Conservation (phyloP, 495 filamentous ascomycete species). For the Astrothelium macrocarpum region DNA sequence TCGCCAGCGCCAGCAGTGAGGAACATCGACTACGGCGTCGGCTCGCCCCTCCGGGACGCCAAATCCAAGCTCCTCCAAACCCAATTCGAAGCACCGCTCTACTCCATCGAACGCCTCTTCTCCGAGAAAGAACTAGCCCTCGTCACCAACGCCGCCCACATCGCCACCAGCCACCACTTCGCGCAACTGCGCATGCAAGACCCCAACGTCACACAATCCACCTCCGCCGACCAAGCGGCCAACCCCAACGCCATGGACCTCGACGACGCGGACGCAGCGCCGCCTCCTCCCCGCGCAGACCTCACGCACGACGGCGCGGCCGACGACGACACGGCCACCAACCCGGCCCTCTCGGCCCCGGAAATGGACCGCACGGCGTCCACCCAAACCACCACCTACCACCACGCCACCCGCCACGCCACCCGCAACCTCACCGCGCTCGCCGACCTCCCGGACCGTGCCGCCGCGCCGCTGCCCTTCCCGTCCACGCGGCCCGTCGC, state of each 20-base stretch:
- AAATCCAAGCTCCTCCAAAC: conserved; percentile 43
- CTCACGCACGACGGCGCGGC: conserved; percentile 15
- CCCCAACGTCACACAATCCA: background rate
- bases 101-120: conserved; percentile 82
- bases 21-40: conserved; percentile 36
- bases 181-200: conserved; percentile 24
- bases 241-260: conserved; percentile 6
- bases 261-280: conserved; percentile 10
- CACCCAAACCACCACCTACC: conserved; percentile 24
- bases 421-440: conserved; percentile 24
- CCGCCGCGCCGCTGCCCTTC: conserved; percentile 23
- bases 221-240: conserved; percentile 13
- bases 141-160: conserved; percentile 35
- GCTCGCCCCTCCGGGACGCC: conserved; percentile 46
- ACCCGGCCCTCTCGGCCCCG: conserved; percentile 19
- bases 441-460: conserved; percentile 21
- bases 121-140: conserved; percentile 84
- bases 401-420: conserved; percentile 28
- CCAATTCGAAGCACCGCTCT: conserved; percentile 42
- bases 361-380: conserved; percentile 30
- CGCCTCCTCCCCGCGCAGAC: conserved; percentile 5
- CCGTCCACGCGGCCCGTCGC: conserved; percentile 22
- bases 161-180: conserved; percentile 33
- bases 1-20: conserved; percentile 42
- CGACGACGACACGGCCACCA: conserved; percentile 18